Base-by-base conservation (phyloP, 768 basidiomycete species). In the Lactarius akahatsu region DNA sequence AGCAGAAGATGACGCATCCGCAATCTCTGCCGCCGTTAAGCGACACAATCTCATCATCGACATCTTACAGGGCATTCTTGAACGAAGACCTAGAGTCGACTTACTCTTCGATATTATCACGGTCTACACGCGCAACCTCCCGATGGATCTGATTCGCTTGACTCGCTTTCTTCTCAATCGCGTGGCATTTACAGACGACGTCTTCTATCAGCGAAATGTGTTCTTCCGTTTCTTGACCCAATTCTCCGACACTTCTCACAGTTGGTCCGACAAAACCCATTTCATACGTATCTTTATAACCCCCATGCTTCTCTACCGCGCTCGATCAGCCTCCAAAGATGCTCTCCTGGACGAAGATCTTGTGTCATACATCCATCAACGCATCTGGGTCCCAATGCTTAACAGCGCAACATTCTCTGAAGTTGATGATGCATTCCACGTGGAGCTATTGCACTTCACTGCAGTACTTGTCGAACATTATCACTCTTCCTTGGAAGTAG, bases 371-470 rank as follows among this genome's bases (percentile, higher is more conserved):
- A 78, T 96, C 23, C 86, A 92, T 73, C 82, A 80, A 58, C 82
- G 85, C 47, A 85, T 98, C 56, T 97, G 96, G 96, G 83, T 86
- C 67, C 90, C 89, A 0, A 86, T 92, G 76, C 83, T 84, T 13
- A 85, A 87, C 26, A 78, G 80, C 4, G 71, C 78, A 40, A 75
- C 76, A 55, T 85, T 88, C 73, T 72, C 79, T 15, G 85, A 81
- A 18, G 81, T 83, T 0, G 94, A 96, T 65, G 96, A 98, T 73
- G 82, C 86, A 69, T 90, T 96, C 76, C 90, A 89, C 72, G 91
- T 98, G 66, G 97, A 98, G 76, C 82, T 97, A 20, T 81, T 98
- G 47, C 89, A 96, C 71, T 79, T 98, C 73, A 94, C 96, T 6
- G 94, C 90, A 0, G 81, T 94, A 40, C 83, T 99, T 67, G 89